phyloP scores from a whole-genome alignment of 1,284 basidiomycete species.

The Ceratobasidium papillatum region DNA sequence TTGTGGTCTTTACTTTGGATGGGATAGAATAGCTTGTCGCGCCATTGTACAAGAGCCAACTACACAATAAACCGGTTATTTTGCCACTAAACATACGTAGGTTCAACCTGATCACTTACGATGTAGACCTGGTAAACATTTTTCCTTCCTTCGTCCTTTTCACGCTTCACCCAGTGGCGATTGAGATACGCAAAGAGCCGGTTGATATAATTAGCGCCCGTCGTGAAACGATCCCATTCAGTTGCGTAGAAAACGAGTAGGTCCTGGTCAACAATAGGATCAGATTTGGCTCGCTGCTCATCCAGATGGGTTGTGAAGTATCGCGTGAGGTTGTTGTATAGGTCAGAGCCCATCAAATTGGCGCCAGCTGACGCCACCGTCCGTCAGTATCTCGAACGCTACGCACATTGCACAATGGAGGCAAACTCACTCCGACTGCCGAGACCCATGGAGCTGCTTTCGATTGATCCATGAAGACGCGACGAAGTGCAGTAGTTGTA shows the following conservation, averaged over 20 bases:
- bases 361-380: conserved; percentile 72
- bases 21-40: conserved; percentile 87
- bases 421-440: conserved; percentile 66
- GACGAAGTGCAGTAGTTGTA: conserved; percentile 97
- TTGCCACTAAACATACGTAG: background rate
- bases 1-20: conserved; percentile 84
- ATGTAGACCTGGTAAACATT: conserved; percentile 96
- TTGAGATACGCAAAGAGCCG: conserved; percentile 97
- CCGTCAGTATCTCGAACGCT: background rate
- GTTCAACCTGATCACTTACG: conserved; percentile 62
- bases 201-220: conserved; percentile 95
- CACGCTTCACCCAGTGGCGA: conserved; percentile 98
- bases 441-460: conserved; percentile 53
- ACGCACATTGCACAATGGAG: background rate
- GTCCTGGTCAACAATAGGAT: conserved; percentile 83
- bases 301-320: conserved; percentile 87
- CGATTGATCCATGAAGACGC: conserved; percentile 75
- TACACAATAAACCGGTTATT: conserved; percentile 51
- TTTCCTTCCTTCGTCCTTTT: conserved; percentile 97
- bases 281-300: conserved; percentile 75
- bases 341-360: conserved; percentile 93
- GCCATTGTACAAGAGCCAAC: conserved; percentile 98
- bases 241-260: conserved; percentile 90
- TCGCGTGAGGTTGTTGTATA: conserved; percentile 87
- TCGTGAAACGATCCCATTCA: conserved; percentile 97